Evolutionary conservation across 2,329 filamentous ascomycete species (phyloP), one percentile per base, ranked within the genome.

Genomic region (Thelonectria olida): DNA sequence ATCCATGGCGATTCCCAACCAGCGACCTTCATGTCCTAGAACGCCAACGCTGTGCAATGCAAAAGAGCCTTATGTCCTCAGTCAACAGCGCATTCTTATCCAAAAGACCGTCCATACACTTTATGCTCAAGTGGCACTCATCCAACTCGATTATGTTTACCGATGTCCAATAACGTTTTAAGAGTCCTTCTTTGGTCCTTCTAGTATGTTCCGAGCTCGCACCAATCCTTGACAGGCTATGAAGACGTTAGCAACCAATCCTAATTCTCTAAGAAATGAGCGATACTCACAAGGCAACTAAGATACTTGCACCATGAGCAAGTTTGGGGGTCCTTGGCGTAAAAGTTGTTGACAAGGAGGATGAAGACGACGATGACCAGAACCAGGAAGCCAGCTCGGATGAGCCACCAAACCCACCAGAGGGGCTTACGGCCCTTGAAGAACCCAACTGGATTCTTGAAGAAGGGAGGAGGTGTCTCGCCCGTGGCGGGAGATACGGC

Each of bases 351-450:
- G 62, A 98, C 77, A 54, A 99, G 82, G 44, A 97, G 80, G 63
- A 97, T 91, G 75, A 98, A 97, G 1, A 90, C 90, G 39, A 97
- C 85, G 34, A 97, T 82, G 31, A 94, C 91, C n/a, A 89, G 85
- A 7, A 97, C 85, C 52, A 99, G 80, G 22, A 91, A 90, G 0
- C 85, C 92, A 1, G 86, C 92, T 17, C 96, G 87, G 25, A 98
- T 84, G 20, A 97, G 78, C 95, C 95, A 98, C 96, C 96, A 99
- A 6, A 82, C 91, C 96, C 96, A 99, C 96, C 96, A 99, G 7
- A 97, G 83, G 20, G 92, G 91, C 76, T 97, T 97, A 17, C 96
- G 87, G 19, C 92, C 93, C 75, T 94, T 95, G 81, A 98, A 98
- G 79, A 97, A 97, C 6, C 88, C 89, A 4, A 89, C 75, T 0